These are phyloP conservation scores for Monascus ruber DNA, from an alignment of 2,329 filamentous ascomycete genomes.

Conservation along the genomic window DNA sequence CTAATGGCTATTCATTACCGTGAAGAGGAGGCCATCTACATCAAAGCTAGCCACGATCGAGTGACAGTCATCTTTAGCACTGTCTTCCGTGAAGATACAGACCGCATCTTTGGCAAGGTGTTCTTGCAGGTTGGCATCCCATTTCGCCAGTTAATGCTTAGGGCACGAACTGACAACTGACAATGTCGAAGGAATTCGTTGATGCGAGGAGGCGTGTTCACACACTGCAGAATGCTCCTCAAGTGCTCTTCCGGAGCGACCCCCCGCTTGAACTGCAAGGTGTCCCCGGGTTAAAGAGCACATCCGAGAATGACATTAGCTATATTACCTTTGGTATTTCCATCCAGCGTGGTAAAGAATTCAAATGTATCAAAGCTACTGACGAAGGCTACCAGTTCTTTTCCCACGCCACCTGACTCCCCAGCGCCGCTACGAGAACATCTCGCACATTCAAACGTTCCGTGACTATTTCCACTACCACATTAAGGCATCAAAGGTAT, in stretches of 20 bases:
- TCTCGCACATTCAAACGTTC: conserved; percentile 99
- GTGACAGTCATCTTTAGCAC: conserved; percentile 99
- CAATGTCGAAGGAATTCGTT: conserved; percentile 65
- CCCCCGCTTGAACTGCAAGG: conserved; percentile 83
- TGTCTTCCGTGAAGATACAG: conserved; percentile 94
- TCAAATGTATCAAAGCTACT: background rate
- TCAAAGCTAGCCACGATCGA: conserved; percentile 93
- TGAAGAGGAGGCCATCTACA: conserved; percentile 96
- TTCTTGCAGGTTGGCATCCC: conserved; percentile 59
- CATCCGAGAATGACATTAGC: conserved; percentile 74
- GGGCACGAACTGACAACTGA: conserved; percentile 2
- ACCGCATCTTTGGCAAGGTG: conserved; percentile 93
- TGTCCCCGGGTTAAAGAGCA: conserved; percentile 67
- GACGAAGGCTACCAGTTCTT: conserved; percentile 49
- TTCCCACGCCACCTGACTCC: conserved; percentile 90
- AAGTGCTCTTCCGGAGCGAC: conserved; percentile 92
- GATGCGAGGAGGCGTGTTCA: conserved; percentile 69
- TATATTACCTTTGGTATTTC: conserved; percentile 88
- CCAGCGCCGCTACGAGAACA: conserved; percentile 85
- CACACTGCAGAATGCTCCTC: conserved; percentile 94
- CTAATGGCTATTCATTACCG: conserved; percentile 97
- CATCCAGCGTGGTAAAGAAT: background rate
- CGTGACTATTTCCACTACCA: conserved; percentile 99
- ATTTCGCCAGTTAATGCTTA: background rate
- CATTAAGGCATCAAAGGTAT: conserved; percentile 92